Evolutionary conservation across 179 eudicot species (phyloP).

Genomic region (Corrigiola litoralis): DNA sequence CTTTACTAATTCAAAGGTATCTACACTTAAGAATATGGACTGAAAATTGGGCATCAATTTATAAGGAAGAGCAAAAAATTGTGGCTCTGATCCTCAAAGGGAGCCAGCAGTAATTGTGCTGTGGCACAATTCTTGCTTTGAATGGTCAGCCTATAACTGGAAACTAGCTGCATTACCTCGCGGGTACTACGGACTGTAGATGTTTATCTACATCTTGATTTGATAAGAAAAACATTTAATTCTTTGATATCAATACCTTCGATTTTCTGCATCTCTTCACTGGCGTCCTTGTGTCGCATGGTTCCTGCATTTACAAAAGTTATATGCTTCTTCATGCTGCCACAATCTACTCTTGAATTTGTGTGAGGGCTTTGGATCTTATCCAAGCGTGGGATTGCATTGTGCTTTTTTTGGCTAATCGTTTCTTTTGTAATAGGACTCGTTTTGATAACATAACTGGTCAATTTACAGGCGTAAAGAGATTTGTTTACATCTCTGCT

Average conservation of each 20-base stretch:
- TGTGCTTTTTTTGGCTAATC: constrained; percentile 6
- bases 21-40: no score
- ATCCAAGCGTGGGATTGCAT: not conserved
- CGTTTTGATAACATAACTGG: constrained; percentile 1
- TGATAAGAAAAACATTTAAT: no score
- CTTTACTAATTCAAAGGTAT: no score
- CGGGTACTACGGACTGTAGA: no score
- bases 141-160: no score
- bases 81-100: no score
- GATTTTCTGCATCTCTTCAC: not conserved
- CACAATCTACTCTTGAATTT: not conserved
- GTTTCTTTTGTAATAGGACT: constrained; percentile 1
- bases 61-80: no score
- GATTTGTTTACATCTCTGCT: constrained; percentile 91
- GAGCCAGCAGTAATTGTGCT: no score
- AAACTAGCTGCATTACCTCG: no score
- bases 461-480: constrained; percentile 60
- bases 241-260: not conserved
- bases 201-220: no score
- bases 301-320: not conserved
- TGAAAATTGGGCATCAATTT: no score
- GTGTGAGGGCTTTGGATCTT: not conserved
- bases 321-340: not conserved
- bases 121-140: no score
- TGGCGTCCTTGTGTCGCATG: not conserved